A percentile compares a stretch with the other conserved stretches of the same genome.
These are phyloP conservation scores for Schizosaccharomyces japonicus DNA, from an alignment of 805 yeast species.

Conservation along the genomic window DNA sequence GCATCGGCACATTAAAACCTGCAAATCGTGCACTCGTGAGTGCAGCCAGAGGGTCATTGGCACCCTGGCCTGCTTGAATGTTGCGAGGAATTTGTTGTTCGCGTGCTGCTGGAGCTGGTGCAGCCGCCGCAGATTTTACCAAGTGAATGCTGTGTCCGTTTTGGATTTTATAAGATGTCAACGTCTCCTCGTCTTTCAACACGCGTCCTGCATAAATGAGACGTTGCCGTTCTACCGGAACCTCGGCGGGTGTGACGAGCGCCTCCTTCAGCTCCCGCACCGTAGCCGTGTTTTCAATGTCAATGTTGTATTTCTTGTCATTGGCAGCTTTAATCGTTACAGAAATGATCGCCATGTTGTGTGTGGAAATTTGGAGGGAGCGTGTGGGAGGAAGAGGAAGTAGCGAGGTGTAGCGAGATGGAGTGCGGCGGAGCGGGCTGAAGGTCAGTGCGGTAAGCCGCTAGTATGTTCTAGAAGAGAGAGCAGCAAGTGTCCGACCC, in stretches of 20 bases:
- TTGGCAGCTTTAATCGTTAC: slow-evolving; percentile 1
- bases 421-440: no score
- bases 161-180: slow-evolving; percentile 57
- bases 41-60: slow-evolving; percentile 76
- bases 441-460: no score
- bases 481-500: no score
- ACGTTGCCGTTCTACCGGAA: slow-evolving; percentile 62
- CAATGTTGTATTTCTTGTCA: slow-evolving; percentile 53
- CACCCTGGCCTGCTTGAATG: slow-evolving; percentile 67
- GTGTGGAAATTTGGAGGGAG: no score
- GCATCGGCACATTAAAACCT: slow-evolving; percentile 58
- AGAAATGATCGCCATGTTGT: slow-evolving; percentile 1
- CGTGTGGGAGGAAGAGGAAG: no score
- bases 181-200: slow-evolving; percentile 56
- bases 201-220: slow-evolving; percentile 86
- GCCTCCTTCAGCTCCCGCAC: slow-evolving; percentile 45
- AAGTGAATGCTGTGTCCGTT: slow-evolving; percentile 71
- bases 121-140: slow-evolving; percentile 51
- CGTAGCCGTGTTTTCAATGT: slow-evolving; percentile 29
- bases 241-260: slow-evolving; percentile 34
- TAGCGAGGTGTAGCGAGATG: no score
- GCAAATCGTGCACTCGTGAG: slow-evolving; percentile 91
- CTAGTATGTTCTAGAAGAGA: no score
- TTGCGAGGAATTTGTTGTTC: slow-evolving; percentile 37
- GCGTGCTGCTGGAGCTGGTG: slow-evolving; percentile 15